Conservation (phyloP, 768 basidiomycete species). For the Mycena galopus region DNA sequence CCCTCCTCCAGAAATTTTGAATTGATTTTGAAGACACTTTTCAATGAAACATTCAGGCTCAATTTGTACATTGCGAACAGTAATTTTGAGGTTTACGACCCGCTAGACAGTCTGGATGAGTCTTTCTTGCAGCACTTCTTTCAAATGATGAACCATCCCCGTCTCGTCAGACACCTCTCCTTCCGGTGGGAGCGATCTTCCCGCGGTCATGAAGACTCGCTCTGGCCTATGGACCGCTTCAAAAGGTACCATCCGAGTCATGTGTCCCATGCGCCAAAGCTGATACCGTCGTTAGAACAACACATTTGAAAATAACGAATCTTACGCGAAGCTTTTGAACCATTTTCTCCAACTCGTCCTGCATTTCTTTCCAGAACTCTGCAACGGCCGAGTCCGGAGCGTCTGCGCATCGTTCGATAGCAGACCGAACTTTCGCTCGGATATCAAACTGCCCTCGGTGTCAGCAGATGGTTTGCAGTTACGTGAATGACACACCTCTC, state of each 20-base stretch:
- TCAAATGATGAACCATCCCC: conserved; percentile 14
- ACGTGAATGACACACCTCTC: conserved; percentile 7
- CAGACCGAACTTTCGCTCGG: not conserved
- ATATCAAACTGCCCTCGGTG: not conserved
- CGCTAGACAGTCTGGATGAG: conserved; percentile 6
- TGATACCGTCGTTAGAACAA: not conserved
- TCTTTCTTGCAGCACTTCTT: conserved; percentile 10
- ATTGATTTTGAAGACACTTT: too few relatives aligned
- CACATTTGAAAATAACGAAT: not conserved
- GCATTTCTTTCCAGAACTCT: not conserved
- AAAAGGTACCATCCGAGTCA: conserved; percentile 5
- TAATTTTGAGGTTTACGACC: not conserved
- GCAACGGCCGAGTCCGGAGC: not conserved
- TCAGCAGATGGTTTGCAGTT: conserved; percentile 1
- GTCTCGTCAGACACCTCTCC: conserved; percentile 8
- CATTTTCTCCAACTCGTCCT: conserved; percentile 6
- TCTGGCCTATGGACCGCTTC: conserved; percentile 9
- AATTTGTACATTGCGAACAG: too few relatives aligned
- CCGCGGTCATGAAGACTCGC: conserved; percentile 15
- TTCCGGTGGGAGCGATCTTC: conserved; percentile 1
- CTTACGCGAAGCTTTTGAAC: conserved; percentile 13
- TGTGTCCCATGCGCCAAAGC: conserved; percentile 15
- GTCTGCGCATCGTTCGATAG: conserved; percentile 4
- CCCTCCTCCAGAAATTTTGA: too few relatives aligned
- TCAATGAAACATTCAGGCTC: too few relatives aligned